A percentile compares a stretch with the other conserved stretches of the same genome.
Evolutionary conservation across 2,329 filamentous ascomycete genomes (phyloP).

Genomic region (Fusarium sublunatum): DNA sequence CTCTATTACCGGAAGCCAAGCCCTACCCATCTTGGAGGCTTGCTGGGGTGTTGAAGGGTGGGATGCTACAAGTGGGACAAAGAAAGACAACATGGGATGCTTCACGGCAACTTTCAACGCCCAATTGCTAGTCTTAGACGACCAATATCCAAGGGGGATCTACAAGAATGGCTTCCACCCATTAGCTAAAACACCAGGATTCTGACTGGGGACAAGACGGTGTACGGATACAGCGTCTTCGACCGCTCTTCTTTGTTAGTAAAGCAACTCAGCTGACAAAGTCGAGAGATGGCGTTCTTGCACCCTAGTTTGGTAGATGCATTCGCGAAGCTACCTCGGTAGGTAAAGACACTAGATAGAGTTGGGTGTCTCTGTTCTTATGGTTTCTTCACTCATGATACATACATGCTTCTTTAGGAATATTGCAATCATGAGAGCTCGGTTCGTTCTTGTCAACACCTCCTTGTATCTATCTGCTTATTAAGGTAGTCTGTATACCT

Average conservation of each 20-base stretch:
- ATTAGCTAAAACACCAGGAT: neutral
- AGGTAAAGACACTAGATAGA: neutral
- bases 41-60: slow-evolving; percentile 17
- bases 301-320: slow-evolving; percentile 6
- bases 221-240: slow-evolving; percentile 1
- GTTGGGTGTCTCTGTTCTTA: slow-evolving; percentile 1
- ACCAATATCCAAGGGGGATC: slow-evolving; percentile 14
- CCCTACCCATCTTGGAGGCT: slow-evolving; percentile 21
- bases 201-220: slow-evolving; percentile 3
- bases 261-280: slow-evolving; percentile 21
- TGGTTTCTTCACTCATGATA: neutral
- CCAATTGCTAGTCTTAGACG: slow-evolving; percentile 15
- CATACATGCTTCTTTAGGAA: neutral
- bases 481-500: no score
- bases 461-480: neutral
- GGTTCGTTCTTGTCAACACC: neutral
- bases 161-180: slow-evolving; percentile 20
- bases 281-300: slow-evolving; percentile 18
- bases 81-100: slow-evolving; percentile 10
- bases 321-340: neutral
- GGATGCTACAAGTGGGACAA: slow-evolving; percentile 33
- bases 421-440: neutral
- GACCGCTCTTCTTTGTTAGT: slow-evolving; percentile 17
- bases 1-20: slow-evolving; percentile 30
- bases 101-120: slow-evolving; percentile 15